Evolutionary conservation across 805 yeast species (phyloP).

Genomic region (Metschnikowia anglica): DNA sequence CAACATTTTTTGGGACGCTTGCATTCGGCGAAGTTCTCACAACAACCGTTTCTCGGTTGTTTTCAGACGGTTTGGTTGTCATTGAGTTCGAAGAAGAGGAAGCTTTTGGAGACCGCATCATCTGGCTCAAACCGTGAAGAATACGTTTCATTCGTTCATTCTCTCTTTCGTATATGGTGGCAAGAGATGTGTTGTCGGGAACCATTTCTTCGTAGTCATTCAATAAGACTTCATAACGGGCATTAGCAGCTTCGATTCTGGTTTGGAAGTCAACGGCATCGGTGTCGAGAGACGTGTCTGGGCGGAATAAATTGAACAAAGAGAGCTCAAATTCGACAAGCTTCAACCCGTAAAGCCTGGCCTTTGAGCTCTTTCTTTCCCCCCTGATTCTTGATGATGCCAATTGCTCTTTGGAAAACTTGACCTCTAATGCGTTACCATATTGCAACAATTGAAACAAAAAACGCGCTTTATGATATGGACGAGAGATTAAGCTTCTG

Average conservation of each 20-base stretch:
- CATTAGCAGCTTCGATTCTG: neutral
- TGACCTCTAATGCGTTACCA: neutral
- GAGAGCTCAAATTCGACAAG: conserved; percentile 3
- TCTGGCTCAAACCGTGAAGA: neutral
- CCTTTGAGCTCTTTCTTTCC: too few species aligned
- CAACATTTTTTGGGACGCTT: too few species aligned
- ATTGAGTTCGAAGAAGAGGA: too few species aligned
- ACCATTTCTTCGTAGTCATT: neutral
- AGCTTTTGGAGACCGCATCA: too few species aligned
- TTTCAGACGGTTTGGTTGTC: too few species aligned
- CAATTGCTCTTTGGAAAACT: neutral
- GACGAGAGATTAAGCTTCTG: neutral
- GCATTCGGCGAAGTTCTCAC: too few species aligned
- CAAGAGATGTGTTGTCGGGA: neutral
- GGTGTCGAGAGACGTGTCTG: neutral
- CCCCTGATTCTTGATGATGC: neutral
- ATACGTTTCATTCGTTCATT: neutral
- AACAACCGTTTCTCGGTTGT: neutral
- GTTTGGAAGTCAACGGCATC: neutral
- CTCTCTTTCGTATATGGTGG: neutral
- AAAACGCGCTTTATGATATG: neutral
- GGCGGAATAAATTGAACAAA: neutral
- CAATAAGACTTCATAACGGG: neutral
- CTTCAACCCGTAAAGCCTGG: neutral
- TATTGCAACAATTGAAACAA: conserved; percentile 3